Evolutionary conservation across 106 monocot species (phyloP), one percentile per base, ranked within the genome.

Genomic region (Dactylorhiza incarnata): DNA sequence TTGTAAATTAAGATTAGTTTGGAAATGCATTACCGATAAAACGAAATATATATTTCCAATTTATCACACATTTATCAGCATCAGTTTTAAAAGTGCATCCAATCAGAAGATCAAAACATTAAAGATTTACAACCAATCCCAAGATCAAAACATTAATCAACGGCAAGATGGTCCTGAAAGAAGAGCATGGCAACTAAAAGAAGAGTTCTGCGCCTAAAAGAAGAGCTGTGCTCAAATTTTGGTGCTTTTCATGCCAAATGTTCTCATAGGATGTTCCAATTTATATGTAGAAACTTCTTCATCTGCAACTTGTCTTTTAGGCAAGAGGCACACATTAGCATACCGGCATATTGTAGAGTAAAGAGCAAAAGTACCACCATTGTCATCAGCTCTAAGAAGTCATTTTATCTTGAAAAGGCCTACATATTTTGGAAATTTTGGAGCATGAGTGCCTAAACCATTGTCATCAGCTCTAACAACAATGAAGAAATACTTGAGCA

Each of bases 401-500:
- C 13, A 26, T 23, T 67, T n/a, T 6, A 12, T 13, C 5, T 25
- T 16, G 47, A 17, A n/a, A 61, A 62, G 19, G 16, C 48, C n/a
- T n/a, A n/a, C n/a, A n/a, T 11, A 10, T 1, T 25, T 67, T 67
- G 1, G 45, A 45, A 63, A 62, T 22, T 23, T 20, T 16, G 23
- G 0, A 44, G 3, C 19, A 59, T 11, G 59, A 11, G 55, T 69
- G 82, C 85, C 85, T 63, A 82, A 67, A 20, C 85, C 85, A 79
- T 85, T 85, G 48, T 85, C 85, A 73, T 85, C 85, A 48, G 85
- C 85, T 76, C 85, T 68, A 54, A 85, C 82, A 46, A 85, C 85
- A 19, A 85, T 79, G 67, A 85, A 85, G 46, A 85, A 71, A 76
- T 85, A 85, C 78, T 85, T 85, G 71, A 85, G 13, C 14, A 85